Evolutionary conservation across 2,329 filamentous ascomycete genomes (phyloP), one percentile per base, ranked within the genome.

Genomic region (Aspergillus amoenus): DNA sequence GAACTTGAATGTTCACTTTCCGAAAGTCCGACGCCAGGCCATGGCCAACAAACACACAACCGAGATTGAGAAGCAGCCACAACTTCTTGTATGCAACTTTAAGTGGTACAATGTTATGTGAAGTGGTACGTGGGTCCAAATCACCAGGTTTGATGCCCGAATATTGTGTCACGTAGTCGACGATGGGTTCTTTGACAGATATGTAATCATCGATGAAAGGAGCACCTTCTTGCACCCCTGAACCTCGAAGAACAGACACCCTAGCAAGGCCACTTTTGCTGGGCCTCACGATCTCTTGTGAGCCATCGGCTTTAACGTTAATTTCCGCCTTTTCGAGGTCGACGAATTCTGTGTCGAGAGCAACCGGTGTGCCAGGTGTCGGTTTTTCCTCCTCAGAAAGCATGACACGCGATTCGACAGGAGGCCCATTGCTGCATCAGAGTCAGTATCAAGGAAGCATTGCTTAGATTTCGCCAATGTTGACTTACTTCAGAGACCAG

Each of bases 141-240:
- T 99, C 94, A 21, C 89, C 88, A 1, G 88, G 84, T 4, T 88
- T 89, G 64, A 99, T 96, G 42, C 94, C 94, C 0, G 93, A 97
- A 78, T 91, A 97, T 44, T 89, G 88, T 0, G 95, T 99, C 39
- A 99, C 81, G 70, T 97, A 97, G 76, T 99, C 94, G 57, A 97
- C 90, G 22, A 99, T 91, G 0, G 89, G 88, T 70, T 97, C 94
- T 59, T 88, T 88, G 67, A 95, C 93, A 32, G 87, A 87, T 61
- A 99, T 96, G 73, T 99, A 99, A 75, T 99, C 94, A 70, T 99
- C 94, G 62, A 99, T 95, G 69, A 97, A 97, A 0, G 94, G 91
- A 0, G 88, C 74, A 0, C 92, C 92, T 71, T 95, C 91, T 40
- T 88, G 79, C 61, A 88, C 82, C 18, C 92, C 93, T 0, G 73